Evolutionary conservation across 73 alveolate species (phyloP).

Genomic region (Stentor roeselii): DNA sequence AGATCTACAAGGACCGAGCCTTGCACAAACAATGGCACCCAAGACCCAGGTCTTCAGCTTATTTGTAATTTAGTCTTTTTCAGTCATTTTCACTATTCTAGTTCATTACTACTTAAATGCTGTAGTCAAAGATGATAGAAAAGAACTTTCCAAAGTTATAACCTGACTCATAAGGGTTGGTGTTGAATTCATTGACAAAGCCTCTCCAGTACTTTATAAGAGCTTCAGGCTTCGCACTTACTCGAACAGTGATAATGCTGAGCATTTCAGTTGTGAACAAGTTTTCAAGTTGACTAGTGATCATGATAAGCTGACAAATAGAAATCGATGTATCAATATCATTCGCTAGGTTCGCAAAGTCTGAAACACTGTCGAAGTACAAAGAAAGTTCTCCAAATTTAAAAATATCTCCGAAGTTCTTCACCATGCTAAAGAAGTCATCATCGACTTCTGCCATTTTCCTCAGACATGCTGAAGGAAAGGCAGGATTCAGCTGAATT

Average conservation of each 20-base stretch:
- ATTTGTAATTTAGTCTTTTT: too few species aligned
- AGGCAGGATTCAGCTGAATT: background rate
- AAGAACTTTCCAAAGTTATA: background rate
- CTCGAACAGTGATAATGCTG: background rate
- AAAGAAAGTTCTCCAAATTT: background rate
- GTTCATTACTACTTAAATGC: background rate
- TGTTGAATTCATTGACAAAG: background rate
- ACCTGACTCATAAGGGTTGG: background rate
- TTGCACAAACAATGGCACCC: slow-evolving; percentile 5
- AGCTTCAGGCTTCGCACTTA: background rate
- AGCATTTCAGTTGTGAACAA: background rate
- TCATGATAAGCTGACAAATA: background rate
- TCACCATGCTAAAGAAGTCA: background rate
- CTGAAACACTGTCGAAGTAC: background rate
- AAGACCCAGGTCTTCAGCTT: too few species aligned
- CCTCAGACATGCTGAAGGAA: background rate
- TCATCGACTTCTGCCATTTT: background rate
- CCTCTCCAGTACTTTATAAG: background rate
- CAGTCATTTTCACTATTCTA: too few species aligned
- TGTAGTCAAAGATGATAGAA: background rate
- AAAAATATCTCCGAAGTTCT: background rate
- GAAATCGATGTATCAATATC: background rate
- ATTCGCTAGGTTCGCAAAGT: background rate
- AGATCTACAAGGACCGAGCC: slow-evolving; percentile 68
- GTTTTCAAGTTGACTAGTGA: background rate